Base-by-base conservation (phyloP, 352 stramenopile genomes). In the Pythium aphanidermatum region DNA sequence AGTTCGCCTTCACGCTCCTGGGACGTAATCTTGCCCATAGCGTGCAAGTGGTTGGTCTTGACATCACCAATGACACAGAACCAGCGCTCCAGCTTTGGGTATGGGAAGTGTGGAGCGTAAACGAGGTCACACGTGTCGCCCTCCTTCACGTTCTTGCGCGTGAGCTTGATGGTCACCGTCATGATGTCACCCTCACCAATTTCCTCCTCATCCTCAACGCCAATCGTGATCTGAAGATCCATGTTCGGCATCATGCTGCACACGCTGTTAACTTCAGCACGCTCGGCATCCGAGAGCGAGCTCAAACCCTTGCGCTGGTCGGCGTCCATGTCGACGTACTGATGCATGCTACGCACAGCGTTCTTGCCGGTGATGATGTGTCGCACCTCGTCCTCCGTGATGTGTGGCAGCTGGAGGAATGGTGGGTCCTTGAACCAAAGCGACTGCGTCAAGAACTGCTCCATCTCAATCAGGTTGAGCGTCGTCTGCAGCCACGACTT, bases 131-230 rank as follows among this genome's bases (percentile, higher is more conserved):
- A 96, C 43, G 86, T 97, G 68, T 97, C 92, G 37, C 90, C 93
- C 28, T 98, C 89, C 31, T 90, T 79, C 6, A 99, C 73, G 63
- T 99, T 98, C 70, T 98, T 96, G 38, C 96, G 92, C 29, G 84
- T 98, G 11, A 99, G 65, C 56, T 87, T 98, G 42, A 99, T 93
- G 19, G 83, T 92, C 36, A 99, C 87, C 35, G 96, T 99, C 65
- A 98, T 97, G 41, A 99, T 88, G 82, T 99, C 97, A 25, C 95
- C 92, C 58, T 99, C 96, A n/a, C 96, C 97, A 50, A 99, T 98
- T 46, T 97, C 87, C 37, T 95, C 74, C 59, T 95, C 84, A 39
- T 93, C 80, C 23, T 94, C 82, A 12, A 94, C 78, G 29, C 95
- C 93, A 32, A 90, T 91, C 49, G 95, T 86, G 56, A 93, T 90